Conservation (phyloP, 1,284 basidiomycete genomes). For the Caloboletus firmus region DNA sequence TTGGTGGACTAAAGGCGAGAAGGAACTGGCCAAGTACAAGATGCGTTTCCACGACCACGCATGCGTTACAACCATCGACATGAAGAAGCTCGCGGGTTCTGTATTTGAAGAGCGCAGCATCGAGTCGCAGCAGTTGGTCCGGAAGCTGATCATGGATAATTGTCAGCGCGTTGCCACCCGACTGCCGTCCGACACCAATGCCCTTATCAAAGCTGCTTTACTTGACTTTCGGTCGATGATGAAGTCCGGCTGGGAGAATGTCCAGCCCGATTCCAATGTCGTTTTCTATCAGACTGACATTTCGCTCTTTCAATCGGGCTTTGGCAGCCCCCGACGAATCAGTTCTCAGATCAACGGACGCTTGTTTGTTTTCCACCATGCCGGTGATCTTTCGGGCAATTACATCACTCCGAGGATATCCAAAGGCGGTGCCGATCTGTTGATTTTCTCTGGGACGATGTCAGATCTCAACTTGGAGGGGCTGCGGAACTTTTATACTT, state of each 20-base stretch:
- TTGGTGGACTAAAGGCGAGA: slow-evolving; percentile 36
- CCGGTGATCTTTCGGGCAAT: slow-evolving; percentile 13
- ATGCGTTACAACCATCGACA: slow-evolving; percentile 35
- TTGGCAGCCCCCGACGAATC: slow-evolving; percentile 24
- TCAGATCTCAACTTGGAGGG: slow-evolving; percentile 11
- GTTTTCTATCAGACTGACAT: slow-evolving; percentile 26
- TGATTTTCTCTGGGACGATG: slow-evolving; percentile 23
- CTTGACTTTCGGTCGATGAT: slow-evolving; percentile 28
- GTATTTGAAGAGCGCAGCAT: slow-evolving; percentile 21
- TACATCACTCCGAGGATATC: slow-evolving; percentile 19
- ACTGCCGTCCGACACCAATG: slow-evolving; percentile 19
- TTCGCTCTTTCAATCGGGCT: slow-evolving; percentile 12
- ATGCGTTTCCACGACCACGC: slow-evolving; percentile 34
- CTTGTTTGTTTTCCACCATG: slow-evolving; percentile 25
- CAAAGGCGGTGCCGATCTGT: slow-evolving; percentile 28
- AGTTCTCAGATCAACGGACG: slow-evolving; percentile 29
- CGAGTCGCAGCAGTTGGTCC: slow-evolving; percentile 21
- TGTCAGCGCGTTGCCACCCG: slow-evolving; percentile 17
- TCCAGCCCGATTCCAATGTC: slow-evolving; percentile 18
- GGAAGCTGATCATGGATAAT: slow-evolving; percentile 19
- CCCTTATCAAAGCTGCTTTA: slow-evolving; percentile 28
- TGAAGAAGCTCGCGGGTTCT: slow-evolving; percentile 14
- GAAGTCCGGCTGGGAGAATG: slow-evolving; percentile 29
- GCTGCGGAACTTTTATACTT: slow-evolving; percentile 19
- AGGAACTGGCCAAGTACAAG: slow-evolving; percentile 27